These are phyloP conservation scores for Vicia villosa DNA, from an alignment of 306 rosid genomes.

Conservation along the genomic window DNA sequence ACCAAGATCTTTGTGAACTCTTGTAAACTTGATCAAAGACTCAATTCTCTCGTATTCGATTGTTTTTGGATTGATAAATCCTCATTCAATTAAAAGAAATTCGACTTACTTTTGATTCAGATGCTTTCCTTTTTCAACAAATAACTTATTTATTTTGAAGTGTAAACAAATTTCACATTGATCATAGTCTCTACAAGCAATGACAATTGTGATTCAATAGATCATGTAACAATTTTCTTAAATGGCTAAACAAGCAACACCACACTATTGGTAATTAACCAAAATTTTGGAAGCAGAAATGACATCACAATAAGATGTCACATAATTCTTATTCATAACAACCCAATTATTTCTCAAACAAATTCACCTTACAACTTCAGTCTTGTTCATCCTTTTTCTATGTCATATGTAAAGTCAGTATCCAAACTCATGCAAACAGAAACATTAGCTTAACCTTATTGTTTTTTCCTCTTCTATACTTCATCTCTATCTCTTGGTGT, in stretches of 20 bases:
- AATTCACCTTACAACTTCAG: slow-evolving; percentile 6
- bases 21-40: background rate
- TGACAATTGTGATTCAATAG: background rate
- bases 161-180: too few relatives aligned
- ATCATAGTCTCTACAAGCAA: background rate
- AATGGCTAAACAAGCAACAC: background rate
- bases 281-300: background rate
- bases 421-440: slow-evolving; percentile 2
- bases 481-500: slow-evolving; percentile 35
- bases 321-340: background rate
- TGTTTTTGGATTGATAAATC: too few relatives aligned
- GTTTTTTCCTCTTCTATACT: background rate
- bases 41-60: background rate
- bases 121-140: too few relatives aligned
- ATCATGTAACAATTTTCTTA: background rate
- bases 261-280: background rate
- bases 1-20: background rate
- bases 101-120: too few relatives aligned
- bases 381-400: background rate
- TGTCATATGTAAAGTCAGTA: slow-evolving; percentile 9
- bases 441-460: background rate
- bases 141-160: too few relatives aligned
- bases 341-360: slow-evolving; percentile 14
- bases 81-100: too few relatives aligned
- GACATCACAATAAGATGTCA: background rate